Percentiles rank a stretch among this genome's conserved stretches.
Evolutionary conservation across 352 stramenopile genomes (phyloP).

Genomic region (Globisporangium radiosum): DNA sequence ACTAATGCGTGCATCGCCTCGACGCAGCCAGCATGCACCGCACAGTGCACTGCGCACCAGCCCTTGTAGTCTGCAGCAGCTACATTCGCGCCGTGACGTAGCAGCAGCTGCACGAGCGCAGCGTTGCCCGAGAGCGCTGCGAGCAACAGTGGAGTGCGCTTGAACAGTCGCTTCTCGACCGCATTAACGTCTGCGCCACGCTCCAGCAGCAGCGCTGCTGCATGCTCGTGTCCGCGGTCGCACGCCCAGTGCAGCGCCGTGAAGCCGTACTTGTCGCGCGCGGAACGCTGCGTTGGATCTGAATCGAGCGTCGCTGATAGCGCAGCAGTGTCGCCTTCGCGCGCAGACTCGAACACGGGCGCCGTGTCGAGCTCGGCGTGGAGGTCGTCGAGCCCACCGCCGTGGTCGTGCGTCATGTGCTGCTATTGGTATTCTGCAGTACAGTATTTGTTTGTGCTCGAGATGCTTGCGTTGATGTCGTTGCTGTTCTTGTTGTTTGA

Average conservation of each 20-base stretch:
- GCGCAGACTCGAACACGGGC: constrained; percentile 46
- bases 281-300: constrained; percentile 20
- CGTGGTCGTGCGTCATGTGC: constrained; percentile 15
- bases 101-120: constrained; percentile 28
- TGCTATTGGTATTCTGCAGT: neutral
- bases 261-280: constrained; percentile 64
- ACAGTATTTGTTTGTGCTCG: no score
- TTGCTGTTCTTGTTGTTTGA: no score
- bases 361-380: constrained; percentile 59
- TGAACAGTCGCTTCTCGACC: constrained; percentile 64
- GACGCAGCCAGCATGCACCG: constrained; percentile 35
- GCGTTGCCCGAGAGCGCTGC: constrained; percentile 35
- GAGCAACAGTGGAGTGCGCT: constrained; percentile 60
- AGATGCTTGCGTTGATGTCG: no score
- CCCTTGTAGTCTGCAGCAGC: constrained; percentile 46
- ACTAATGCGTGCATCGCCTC: constrained; percentile 17
- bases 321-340: constrained; percentile 32
- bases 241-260: constrained; percentile 69
- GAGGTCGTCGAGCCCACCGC: constrained; percentile 57
- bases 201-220: constrained; percentile 27
- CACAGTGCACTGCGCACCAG: constrained; percentile 47
- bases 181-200: constrained; percentile 37
- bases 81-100: constrained; percentile 31
- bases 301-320: constrained; percentile 28
- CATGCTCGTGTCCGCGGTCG: constrained; percentile 35